Conservation (phyloP, 129 eudicot species). For the Daucus carota region DH1_v3.0 NC_030384.2:35115501-35116000, state of each 20-base stretch:
- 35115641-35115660: conserved; percentile 61
- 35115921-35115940: not conserved
- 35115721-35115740: not conserved
- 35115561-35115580: conserved; percentile 97
- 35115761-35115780: not conserved
- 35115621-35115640: conserved; percentile 56
- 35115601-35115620: conserved; percentile 66
- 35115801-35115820: not conserved
- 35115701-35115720: not conserved
- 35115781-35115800: not conserved
- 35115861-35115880: not conserved
- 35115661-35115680: not conserved
- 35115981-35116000: not conserved
- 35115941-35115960: not conserved
- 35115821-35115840: conserved; percentile 1
- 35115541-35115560: conserved; percentile 67
- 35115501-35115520: conserved; percentile 65
- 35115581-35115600: conserved; percentile 68
- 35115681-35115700: not conserved
- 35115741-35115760: not conserved
- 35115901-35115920: not conserved
- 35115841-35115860: not conserved
- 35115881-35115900: not conserved
- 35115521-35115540: conserved; percentile 85
- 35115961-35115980: not conserved